These are phyloP conservation scores for Symbiotaphrina buchneri DNA, from an alignment of 495 filamentous ascomycete genomes.

Conservation along the genomic window DNA sequence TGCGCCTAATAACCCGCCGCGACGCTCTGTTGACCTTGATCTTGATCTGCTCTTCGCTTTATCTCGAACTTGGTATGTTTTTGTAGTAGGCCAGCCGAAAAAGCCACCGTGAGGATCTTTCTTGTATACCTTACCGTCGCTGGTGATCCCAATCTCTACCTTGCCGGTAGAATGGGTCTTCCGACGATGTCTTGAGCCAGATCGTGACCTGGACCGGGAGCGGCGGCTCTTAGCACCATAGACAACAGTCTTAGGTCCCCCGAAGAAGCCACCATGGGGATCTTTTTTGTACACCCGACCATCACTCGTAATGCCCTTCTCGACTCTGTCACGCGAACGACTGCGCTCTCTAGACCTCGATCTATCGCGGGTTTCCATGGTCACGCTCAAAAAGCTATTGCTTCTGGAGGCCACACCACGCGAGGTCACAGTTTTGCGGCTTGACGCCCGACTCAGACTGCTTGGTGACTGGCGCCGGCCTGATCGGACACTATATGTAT, in stretches of 20 bases:
- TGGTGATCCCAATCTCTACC: conserved; percentile 9
- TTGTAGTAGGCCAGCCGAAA: conserved; percentile 3
- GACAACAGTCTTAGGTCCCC: conserved; percentile 2
- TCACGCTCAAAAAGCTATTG: background rate
- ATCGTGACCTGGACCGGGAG: background rate
- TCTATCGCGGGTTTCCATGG: background rate
- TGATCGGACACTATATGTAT: conserved; percentile 32
- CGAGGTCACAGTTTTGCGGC: conserved; percentile 21
- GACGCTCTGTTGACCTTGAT: conserved; percentile 16
- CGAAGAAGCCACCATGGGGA: conserved; percentile 1
- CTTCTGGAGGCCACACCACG: conserved; percentile 14
- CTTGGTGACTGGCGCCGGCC: conserved; percentile 18
- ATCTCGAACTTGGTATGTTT: no score
- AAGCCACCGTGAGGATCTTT: conserved; percentile 3
- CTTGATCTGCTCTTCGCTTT: conserved; percentile 18
- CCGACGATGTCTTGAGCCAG: background rate
- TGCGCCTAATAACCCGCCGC: conserved; percentile 18
- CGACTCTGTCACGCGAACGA: conserved; percentile 13
- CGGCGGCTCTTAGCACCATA: conserved; percentile 1
- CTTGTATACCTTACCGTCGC: conserved; percentile 8
- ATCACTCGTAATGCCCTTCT: conserved; percentile 10
- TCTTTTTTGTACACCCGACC: conserved; percentile 7
- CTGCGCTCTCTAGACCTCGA: conserved; percentile 8
- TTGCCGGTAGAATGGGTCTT: background rate
- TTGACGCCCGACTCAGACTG: conserved; percentile 12